Percentiles rank a stretch among this genome's conserved stretches.
These are phyloP conservation scores for Chlorella ohadii DNA, from an alignment of 139 green algal species.

Conservation along the genomic window DNA sequence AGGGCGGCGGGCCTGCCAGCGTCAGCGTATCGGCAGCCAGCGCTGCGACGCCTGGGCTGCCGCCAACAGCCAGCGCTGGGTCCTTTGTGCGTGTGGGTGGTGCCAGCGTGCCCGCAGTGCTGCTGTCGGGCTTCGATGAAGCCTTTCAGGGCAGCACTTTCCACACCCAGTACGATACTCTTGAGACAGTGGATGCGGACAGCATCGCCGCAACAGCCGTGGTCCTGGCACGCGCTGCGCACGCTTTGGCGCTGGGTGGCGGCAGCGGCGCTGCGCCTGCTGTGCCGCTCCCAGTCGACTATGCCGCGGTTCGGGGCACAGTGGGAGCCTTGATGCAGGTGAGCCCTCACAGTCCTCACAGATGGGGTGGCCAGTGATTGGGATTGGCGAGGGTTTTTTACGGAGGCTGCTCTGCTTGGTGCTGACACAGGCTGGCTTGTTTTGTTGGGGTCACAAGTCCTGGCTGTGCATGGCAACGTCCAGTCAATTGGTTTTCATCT, in stretches of 20 bases:
- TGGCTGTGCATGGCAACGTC: no score
- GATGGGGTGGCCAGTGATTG: no score
- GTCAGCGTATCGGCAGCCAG: neutral
- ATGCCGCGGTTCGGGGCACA: neutral
- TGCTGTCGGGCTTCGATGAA: slow-evolving; percentile 72
- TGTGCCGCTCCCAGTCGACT: slow-evolving; percentile 48
- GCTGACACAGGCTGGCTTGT: no score
- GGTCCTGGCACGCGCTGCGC: slow-evolving; percentile 58
- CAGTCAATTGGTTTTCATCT: no score
- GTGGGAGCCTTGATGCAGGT: slow-evolving; percentile 22
- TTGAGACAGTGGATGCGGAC: neutral
- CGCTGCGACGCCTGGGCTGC: slow-evolving; percentile 63
- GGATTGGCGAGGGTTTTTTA: no score
- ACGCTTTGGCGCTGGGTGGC: slow-evolving; percentile 49
- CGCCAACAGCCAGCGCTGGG: slow-evolving; percentile 71
- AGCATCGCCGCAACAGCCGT: slow-evolving; percentile 48
- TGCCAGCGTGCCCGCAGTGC: slow-evolving; percentile 39
- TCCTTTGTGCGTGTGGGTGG: slow-evolving; percentile 69
- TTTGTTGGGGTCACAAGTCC: no score
- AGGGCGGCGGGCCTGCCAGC: neutral
- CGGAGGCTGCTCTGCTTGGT: no score
- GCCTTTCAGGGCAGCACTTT: slow-evolving; percentile 60
- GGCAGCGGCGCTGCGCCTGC: neutral
- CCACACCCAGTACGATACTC: slow-evolving; percentile 59
- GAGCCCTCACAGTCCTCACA: no score